phyloP scores from a whole-genome alignment of 495 filamentous ascomycete genomes.

The Penicillium egyptiacum region DNA sequence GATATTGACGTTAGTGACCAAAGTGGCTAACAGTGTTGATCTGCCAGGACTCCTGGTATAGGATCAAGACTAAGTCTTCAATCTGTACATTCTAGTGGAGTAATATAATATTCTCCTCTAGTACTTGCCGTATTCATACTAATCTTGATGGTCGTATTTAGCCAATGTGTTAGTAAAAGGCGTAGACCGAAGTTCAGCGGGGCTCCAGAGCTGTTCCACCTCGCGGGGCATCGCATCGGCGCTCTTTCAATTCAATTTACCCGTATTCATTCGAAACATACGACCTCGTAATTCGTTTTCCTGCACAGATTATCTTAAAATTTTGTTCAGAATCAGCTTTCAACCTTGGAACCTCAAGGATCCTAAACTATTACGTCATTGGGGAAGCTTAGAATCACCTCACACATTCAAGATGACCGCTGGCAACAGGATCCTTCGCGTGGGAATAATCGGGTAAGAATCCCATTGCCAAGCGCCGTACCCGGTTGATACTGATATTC shows the following conservation, averaged over 20 bases:
- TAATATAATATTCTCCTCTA: slow-evolving; percentile 3
- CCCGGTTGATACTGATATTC: not conserved
- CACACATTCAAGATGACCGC: slow-evolving; percentile 1
- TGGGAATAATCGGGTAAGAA: slow-evolving; percentile 9
- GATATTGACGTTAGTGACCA: not conserved
- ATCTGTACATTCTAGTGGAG: slow-evolving; percentile 7
- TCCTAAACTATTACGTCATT: slow-evolving; percentile 1
- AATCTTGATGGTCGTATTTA: not conserved
- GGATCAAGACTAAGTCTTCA: not conserved
- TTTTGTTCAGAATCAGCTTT: not conserved
- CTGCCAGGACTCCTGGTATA: not conserved
- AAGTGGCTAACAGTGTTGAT: not conserved
- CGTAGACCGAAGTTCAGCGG: not conserved
- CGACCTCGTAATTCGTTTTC: not conserved
- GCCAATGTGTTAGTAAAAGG: not conserved
- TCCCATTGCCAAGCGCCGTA: not conserved
- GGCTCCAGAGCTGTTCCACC: slow-evolving; percentile 3
- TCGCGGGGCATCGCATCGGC: slow-evolving; percentile 1
- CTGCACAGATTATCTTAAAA: not conserved
- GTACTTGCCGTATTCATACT: not conserved
- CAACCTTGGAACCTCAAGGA: not conserved
- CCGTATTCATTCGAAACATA: not conserved
- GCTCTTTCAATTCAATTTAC: not conserved
- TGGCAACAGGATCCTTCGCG: slow-evolving; percentile 4
- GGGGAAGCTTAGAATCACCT: not conserved